Evolutionary conservation across 2,329 filamentous ascomycete species (phyloP), one percentile per base, ranked within the genome.

Genomic region (Penicillium digitatum): DNA sequence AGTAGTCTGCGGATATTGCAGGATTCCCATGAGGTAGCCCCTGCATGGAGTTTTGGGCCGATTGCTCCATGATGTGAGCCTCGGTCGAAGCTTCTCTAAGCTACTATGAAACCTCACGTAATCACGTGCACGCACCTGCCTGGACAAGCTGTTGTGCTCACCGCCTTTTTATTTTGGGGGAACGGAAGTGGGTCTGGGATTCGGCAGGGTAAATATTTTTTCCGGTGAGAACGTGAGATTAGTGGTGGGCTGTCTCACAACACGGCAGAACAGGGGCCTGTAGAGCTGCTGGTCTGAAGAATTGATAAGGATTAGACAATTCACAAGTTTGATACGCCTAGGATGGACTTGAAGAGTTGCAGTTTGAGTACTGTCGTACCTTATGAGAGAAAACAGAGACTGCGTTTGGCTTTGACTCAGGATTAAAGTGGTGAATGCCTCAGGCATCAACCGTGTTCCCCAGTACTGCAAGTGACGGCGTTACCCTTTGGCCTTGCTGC

Each of bases 1-100:
- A 76, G 57, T 71, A 75, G n/a, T 74, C 73, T 10, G 67, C 49
- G 18, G 66, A 61, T 16, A 73, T 59, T 22, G 64, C 59, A 31
- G 57, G 59, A 24, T 68, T 66, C 27, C 61, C 60, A 59, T 65
- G 63, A 27, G 65, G 63, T 56, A 70, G 50, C 39, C 68, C 66
- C 45, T 67, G 65, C 58, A 70, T 62, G 31, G 66, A 56, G 50
- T 65, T 68, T 43, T 68, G 65, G 29, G 66, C 58, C 38, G 69
- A 61, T 60, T 69, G 70, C 60, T 74, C 73, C 72, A 75, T 75
- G 48, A 45, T 66, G 54, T 66, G 55, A 44, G 54, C 37, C 32
- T 38, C 16, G 44, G 37, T 42, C 34, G 38, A 51, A 51, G 52
- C 45, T 51, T 45, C 52, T 51, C 37, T 55, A 29, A 50, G 40